phyloP scores from a whole-genome alignment of 805 yeast species.

The Lipomyces sp. region DNA sequence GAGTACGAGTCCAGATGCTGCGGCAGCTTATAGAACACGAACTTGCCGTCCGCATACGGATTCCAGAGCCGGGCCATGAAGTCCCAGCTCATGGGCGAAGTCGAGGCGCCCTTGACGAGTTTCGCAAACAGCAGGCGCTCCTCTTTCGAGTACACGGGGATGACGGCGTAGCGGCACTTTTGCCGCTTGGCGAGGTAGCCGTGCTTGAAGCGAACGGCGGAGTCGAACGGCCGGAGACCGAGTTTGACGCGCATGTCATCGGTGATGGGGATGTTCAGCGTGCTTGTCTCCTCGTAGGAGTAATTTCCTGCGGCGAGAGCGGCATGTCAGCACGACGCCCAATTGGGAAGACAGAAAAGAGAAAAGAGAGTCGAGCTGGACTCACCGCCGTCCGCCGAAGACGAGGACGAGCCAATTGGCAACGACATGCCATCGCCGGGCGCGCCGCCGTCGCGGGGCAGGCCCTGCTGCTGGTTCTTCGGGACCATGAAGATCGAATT shows the following conservation, averaged over 20 bases:
- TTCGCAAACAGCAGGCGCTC: constrained; percentile 23
- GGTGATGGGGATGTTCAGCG: constrained; percentile 10
- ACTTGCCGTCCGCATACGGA: constrained; percentile 16
- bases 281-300: background rate
- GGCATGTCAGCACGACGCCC: too few species aligned
- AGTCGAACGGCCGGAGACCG: constrained; percentile 20
- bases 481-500: constrained; percentile 20
- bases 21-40: constrained; percentile 21
- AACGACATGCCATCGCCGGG: background rate
- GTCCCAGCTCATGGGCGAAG: constrained; percentile 10
- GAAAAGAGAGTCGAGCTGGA: background rate
- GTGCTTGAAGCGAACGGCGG: constrained; percentile 16
- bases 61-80: constrained; percentile 16
- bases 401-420: too few species aligned
- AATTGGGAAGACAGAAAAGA: background rate
- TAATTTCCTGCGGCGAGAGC: background rate
- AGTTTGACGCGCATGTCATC: constrained; percentile 6
- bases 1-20: constrained; percentile 17
- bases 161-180: constrained; percentile 21
- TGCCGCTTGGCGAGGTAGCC: constrained; percentile 24
- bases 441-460: too few species aligned
- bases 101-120: constrained; percentile 2
- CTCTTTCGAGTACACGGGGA: constrained; percentile 24
- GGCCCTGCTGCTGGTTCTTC: too few species aligned
- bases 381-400: constrained; percentile 2